Conservation (phyloP, 2,329 filamentous ascomycete species). For the Neoarthrinium moseri region DNA sequence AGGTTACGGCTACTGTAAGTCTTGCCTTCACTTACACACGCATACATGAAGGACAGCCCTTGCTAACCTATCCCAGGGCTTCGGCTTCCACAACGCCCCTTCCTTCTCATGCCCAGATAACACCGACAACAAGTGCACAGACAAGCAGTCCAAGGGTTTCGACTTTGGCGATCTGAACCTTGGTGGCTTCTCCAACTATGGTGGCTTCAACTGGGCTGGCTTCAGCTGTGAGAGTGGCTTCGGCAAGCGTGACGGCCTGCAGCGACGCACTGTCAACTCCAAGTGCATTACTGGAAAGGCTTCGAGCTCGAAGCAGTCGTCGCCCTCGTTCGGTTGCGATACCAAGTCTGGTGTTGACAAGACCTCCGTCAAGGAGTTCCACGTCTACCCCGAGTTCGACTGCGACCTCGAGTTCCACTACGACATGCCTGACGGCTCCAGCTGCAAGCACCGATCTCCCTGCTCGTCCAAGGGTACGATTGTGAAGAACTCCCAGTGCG, state of each 20-base stretch:
- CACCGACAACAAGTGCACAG: constrained; percentile 73
- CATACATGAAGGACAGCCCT: not conserved
- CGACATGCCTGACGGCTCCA: constrained; percentile 77
- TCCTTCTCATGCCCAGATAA: constrained; percentile 68
- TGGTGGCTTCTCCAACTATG: constrained; percentile 65
- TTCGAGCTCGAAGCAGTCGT: constrained; percentile 39
- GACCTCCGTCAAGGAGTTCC: constrained; percentile 76
- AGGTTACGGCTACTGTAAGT: constrained; percentile 47
- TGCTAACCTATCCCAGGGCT: constrained; percentile 11
- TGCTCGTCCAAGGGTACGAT: constrained; percentile 68
- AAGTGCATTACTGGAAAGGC: constrained; percentile 63
- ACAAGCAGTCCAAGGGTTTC: constrained; percentile 69
- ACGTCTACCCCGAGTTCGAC: constrained; percentile 73
- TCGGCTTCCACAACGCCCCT: constrained; percentile 31
- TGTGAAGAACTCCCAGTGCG: constrained; percentile 84
- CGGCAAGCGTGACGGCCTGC: constrained; percentile 56
- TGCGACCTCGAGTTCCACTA: constrained; percentile 84
- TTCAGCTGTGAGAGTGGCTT: constrained; percentile 65
- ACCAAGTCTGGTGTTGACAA: constrained; percentile 41
- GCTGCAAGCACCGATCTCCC: constrained; percentile 73
- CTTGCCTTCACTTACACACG: not conserved
- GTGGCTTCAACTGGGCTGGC: constrained; percentile 71
- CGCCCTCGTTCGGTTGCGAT: constrained; percentile 59
- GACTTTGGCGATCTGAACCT: constrained; percentile 64
- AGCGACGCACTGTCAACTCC: constrained; percentile 48